Percentiles rank a stretch among this genome's conserved stretches.
Conservation (phyloP, 805 yeast genomes). For the Metschnikowia colocasiae region DNA sequence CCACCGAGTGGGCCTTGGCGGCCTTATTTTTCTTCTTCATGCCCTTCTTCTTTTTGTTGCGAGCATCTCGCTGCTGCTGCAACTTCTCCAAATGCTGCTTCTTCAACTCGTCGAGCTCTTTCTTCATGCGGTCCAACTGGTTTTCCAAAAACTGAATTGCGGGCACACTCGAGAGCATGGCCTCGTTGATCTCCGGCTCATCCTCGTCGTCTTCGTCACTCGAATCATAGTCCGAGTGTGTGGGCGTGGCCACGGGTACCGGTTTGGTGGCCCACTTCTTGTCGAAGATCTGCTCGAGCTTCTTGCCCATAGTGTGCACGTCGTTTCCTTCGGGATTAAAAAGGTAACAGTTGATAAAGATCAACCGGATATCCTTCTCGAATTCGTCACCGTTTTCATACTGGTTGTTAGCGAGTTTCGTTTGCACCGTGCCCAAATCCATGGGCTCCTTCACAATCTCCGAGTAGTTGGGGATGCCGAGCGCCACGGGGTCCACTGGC, state of each 20-base stretch:
- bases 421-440: slow-evolving; percentile 85
- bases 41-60: slow-evolving; percentile 38
- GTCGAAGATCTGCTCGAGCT: slow-evolving; percentile 80
- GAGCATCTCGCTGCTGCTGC: slow-evolving; percentile 58
- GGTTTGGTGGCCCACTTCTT: slow-evolving; percentile 77
- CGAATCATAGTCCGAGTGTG: slow-evolving; percentile 44
- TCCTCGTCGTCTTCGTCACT: slow-evolving; percentile 51
- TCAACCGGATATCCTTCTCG: slow-evolving; percentile 74
- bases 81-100: slow-evolving; percentile 67
- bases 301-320: slow-evolving; percentile 92
- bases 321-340: slow-evolving; percentile 98
- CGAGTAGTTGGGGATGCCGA: slow-evolving; percentile 85
- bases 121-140: slow-evolving; percentile 80
- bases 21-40: slow-evolving; percentile 30
- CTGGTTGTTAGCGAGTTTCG: slow-evolving; percentile 78
- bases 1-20: slow-evolving; percentile 23
- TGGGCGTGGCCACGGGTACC: slow-evolving; percentile 63
- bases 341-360: slow-evolving; percentile 82
- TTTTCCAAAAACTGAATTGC: slow-evolving; percentile 87
- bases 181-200: slow-evolving; percentile 54
- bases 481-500: slow-evolving; percentile 94
- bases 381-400: slow-evolving; percentile 88
- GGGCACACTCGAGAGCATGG: slow-evolving; percentile 66
- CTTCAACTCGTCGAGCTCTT: slow-evolving; percentile 78
- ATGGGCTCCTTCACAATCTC: slow-evolving; percentile 88